Percentiles rank a stretch among this genome's conserved stretches.
Evolutionary conservation across 352 stramenopile genomes (phyloP).

Genomic region (Pythium periplocum): DNA sequence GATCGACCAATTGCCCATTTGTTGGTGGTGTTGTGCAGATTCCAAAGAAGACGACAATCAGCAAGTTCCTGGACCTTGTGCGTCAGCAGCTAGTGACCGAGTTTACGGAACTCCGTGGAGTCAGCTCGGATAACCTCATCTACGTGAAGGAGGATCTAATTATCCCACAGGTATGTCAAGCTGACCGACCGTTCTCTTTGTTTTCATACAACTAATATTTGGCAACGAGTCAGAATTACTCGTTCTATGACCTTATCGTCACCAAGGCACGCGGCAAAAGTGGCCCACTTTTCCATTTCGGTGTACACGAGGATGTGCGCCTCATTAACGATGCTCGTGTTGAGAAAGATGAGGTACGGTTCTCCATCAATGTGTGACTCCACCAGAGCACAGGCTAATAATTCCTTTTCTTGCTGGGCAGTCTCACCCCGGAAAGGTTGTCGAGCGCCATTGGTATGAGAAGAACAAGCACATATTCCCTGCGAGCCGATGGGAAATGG

Average conservation of each 20-base stretch:
- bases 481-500: slow-evolving; percentile 96
- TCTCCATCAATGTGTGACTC: too few relatives aligned
- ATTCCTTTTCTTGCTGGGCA: slow-evolving; percentile 10
- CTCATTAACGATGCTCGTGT: slow-evolving; percentile 91
- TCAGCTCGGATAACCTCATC: slow-evolving; percentile 91
- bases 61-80: slow-evolving; percentile 82
- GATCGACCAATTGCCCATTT: neutral
- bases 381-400: too few relatives aligned
- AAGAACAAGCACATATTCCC: slow-evolving; percentile 99
- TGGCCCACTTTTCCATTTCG: slow-evolving; percentile 97
- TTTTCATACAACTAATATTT: neutral
- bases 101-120: slow-evolving; percentile 91
- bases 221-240: slow-evolving; percentile 81
- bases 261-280: slow-evolving; percentile 97
- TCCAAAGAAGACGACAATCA: slow-evolving; percentile 91
- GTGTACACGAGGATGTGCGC: slow-evolving; percentile 92
- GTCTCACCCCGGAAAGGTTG: slow-evolving; percentile 97
- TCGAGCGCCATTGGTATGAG: slow-evolving; percentile 97
- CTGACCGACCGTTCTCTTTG: neutral
- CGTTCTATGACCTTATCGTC: slow-evolving; percentile 99
- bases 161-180: slow-evolving; percentile 84
- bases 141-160: slow-evolving; percentile 99
- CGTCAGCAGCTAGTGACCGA: slow-evolving; percentile 88
- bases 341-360: slow-evolving; percentile 93
- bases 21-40: slow-evolving; percentile 27